phyloP scores from a whole-genome alignment of 2,329 filamentous ascomycete species.

The Phoma herbarum region DNA sequence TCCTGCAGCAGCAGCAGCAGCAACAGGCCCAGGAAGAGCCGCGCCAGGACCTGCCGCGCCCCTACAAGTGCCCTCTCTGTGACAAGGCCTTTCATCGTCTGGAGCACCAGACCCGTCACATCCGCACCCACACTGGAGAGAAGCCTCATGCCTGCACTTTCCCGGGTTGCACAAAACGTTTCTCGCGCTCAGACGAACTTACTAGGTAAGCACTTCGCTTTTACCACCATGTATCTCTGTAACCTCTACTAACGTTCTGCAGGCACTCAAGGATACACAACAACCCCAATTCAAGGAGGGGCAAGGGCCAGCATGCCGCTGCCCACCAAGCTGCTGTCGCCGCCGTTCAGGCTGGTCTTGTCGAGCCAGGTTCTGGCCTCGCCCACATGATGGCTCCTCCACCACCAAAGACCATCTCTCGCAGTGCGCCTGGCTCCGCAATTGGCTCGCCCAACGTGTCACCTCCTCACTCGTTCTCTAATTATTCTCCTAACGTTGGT shows the following conservation, averaged over 20 bases:
- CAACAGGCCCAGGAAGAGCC: slow-evolving; percentile 60
- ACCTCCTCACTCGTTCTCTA: slow-evolving; percentile 84
- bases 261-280: slow-evolving; percentile 98
- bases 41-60: slow-evolving; percentile 85
- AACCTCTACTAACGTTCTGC: slow-evolving; percentile 19
- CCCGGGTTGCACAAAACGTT: slow-evolving; percentile 94
- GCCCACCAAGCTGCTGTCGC: slow-evolving; percentile 66
- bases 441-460: slow-evolving; percentile 95
- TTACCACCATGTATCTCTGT: not conserved
- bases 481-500: slow-evolving; percentile 65
- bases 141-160: slow-evolving; percentile 97
- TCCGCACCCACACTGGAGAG: slow-evolving; percentile 96
- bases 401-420: slow-evolving; percentile 76
- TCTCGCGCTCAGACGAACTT: slow-evolving; percentile 94
- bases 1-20: slow-evolving; percentile 62
- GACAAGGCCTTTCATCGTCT: slow-evolving; percentile 98
- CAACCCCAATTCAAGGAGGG: slow-evolving; percentile 95
- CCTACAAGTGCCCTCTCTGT: slow-evolving; percentile 98
- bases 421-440: slow-evolving; percentile 87
- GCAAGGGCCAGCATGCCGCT: slow-evolving; percentile 78
- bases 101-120: slow-evolving; percentile 92
- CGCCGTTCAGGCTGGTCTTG: slow-evolving; percentile 59
- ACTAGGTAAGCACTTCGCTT: slow-evolving; percentile 59
- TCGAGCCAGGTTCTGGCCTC: slow-evolving; percentile 60
- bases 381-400: slow-evolving; percentile 81